Base-by-base conservation (phyloP, 2,329 filamentous ascomycete genomes). In the Metarhizium robertsii region DNA sequence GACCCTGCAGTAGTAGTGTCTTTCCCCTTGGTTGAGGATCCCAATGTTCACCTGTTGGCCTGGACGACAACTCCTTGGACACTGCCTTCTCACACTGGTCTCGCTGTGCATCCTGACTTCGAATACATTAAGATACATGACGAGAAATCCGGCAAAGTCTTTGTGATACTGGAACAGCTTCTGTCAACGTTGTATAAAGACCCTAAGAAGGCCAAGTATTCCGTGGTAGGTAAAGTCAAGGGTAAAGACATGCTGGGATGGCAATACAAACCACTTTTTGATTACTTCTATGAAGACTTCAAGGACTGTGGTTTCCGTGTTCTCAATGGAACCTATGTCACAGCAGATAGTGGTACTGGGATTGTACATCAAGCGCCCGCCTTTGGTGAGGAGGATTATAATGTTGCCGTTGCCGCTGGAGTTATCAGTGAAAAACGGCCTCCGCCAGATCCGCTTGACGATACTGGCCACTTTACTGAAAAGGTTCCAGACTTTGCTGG, bases 351-450 rank as follows among this genome's bases (percentile, higher is more conserved):
- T 65, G 92, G 92, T 84, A 90, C 90, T 38, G 92, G 92, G 66
- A 87, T 97, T 59, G 92, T 97, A 48, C 92, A 97, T 71, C 91
- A 96, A 71, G 82, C 92, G 4, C 92, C 92, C 2, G 90, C 91
- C 1, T 96, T 92, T 67, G 92, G 92, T 80, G 90, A 96, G 73
- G 92, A 96, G 61, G 92, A 97, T 85, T 96, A 95, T 76, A 86
- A 86, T 61, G 84, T 94, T 57, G 89, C 88, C 8, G 71, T 91
- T 58, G 84, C 86, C 56, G 77, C 83, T 49, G 92, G 90, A 46
- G 80, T 95, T 63, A 87, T 96, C 66, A 87, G 73, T 59, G 87
- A 91, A 61, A 80, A 83, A 57, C 84, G 89, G 54, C 78, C 84
- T 40, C 90, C 92, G n/a, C 91, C 92, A 1, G 92, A 95, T 67